Percentiles rank a stretch among this genome's conserved stretches.
These are phyloP conservation scores for Pseudogymnoascus sp. DNA, from an alignment of 2,329 filamentous ascomycete genomes.

Conservation along the genomic window DNA sequence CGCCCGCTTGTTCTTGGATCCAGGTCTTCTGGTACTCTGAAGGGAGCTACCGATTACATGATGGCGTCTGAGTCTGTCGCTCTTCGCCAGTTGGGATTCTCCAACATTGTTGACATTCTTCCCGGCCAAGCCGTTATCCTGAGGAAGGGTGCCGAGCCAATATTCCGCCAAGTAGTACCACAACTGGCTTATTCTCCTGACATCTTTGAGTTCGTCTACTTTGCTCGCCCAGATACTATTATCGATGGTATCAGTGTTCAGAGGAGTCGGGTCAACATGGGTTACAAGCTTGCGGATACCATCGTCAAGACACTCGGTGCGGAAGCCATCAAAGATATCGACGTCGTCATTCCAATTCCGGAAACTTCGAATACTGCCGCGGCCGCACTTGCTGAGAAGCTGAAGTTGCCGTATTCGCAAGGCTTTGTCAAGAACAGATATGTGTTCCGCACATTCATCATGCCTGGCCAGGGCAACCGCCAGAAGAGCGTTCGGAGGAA, in stretches of 20 bases:
- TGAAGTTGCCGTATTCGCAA: conserved; percentile 69
- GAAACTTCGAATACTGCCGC: conserved; percentile 79
- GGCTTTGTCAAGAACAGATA: conserved; percentile 88
- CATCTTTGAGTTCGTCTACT: conserved; percentile 84
- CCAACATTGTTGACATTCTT: conserved; percentile 64
- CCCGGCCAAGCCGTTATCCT: conserved; percentile 83
- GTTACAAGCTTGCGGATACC: conserved; percentile 66
- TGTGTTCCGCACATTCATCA: conserved; percentile 80
- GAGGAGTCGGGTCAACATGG: conserved; percentile 79
- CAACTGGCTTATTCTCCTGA: conserved; percentile 69
- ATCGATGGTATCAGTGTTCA: conserved; percentile 88
- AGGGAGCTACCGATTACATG: conserved; percentile 71
- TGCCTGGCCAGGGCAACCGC: conserved; percentile 71
- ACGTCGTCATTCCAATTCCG: conserved; percentile 75
- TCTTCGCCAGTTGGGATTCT: conserved; percentile 71
- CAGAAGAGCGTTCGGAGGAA: conserved; percentile 86
- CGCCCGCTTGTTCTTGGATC: conserved; percentile 74
- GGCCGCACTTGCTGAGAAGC: conserved; percentile 61
- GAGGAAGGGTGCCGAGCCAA: conserved; percentile 63
- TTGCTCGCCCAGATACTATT: conserved; percentile 69
- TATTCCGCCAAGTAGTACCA: conserved; percentile 66
- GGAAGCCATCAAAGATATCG: conserved; percentile 65
- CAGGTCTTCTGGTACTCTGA: conserved; percentile 53
- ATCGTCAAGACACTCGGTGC: conserved; percentile 60
- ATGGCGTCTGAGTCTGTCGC: conserved; percentile 85